Conservation (phyloP, 2,329 filamentous ascomycete species). For the Ambrosiella beaveri region DNA sequence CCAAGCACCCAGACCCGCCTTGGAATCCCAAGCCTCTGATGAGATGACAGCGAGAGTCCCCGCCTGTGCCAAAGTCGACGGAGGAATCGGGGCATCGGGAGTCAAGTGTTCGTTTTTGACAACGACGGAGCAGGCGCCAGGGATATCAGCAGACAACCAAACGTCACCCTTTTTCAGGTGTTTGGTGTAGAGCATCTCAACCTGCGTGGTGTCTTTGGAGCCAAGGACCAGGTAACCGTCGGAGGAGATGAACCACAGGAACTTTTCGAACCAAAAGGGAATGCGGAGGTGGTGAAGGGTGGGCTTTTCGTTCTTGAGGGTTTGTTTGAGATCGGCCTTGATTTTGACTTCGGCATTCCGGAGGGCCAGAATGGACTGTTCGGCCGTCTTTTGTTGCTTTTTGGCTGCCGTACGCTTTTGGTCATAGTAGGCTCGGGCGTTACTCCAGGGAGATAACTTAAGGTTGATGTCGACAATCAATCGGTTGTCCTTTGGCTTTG, state of each 20-base stretch:
- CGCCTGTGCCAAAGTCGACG: slow-evolving; percentile 78
- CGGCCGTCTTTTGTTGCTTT: slow-evolving; percentile 74
- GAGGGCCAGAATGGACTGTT: slow-evolving; percentile 65
- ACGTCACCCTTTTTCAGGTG: slow-evolving; percentile 79
- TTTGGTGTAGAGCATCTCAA: slow-evolving; percentile 75
- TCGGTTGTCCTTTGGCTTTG: slow-evolving; percentile 30
- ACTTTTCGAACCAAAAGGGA: slow-evolving; percentile 94
- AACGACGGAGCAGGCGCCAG: slow-evolving; percentile 68
- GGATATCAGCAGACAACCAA: slow-evolving; percentile 79
- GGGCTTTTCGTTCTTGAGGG: slow-evolving; percentile 80
- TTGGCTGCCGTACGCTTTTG: slow-evolving; percentile 68
- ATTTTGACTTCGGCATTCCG: slow-evolving; percentile 45
- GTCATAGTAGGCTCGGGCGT: slow-evolving; percentile 82
- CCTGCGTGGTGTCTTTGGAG: slow-evolving; percentile 76
- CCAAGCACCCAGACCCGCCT: slow-evolving; percentile 88
- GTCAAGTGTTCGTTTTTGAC: slow-evolving; percentile 73
- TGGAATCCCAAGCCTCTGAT: slow-evolving; percentile 87
- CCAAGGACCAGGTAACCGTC: slow-evolving; percentile 87
- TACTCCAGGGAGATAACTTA: slow-evolving; percentile 65
- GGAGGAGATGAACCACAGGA: slow-evolving; percentile 84
- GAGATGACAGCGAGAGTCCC: slow-evolving; percentile 70
- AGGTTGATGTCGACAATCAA: slow-evolving; percentile 76
- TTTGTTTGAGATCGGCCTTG: slow-evolving; percentile 30
- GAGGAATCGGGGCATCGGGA: slow-evolving; percentile 73
- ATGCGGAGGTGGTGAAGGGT: slow-evolving; percentile 66